phyloP scores from a whole-genome alignment of 352 stramenopile genomes.

The Phytophthora citricola region DNA sequence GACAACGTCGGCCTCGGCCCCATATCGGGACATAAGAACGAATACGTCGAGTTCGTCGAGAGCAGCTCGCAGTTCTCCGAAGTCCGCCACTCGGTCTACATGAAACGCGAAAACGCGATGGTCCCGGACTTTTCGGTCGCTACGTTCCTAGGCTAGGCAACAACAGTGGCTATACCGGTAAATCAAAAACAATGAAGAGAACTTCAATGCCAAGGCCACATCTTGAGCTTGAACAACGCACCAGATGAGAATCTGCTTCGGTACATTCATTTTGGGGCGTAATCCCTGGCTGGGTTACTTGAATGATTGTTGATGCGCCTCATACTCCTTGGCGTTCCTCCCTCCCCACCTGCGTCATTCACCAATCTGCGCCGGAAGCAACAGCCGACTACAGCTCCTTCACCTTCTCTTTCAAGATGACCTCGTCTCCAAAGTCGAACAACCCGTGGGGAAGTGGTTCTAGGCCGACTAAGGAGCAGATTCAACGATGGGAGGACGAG shows the following conservation, averaged over 20 bases:
- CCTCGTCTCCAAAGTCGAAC: conserved; percentile 7
- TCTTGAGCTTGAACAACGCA: background rate
- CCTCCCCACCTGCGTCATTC: background rate
- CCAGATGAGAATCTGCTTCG: background rate
- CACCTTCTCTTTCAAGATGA: conserved; percentile 4
- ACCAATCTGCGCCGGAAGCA: conserved; percentile 13
- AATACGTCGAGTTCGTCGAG: conserved; percentile 51
- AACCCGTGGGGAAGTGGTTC: conserved; percentile 22
- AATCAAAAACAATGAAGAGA: too few relatives aligned
- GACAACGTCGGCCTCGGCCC: conserved; percentile 44
- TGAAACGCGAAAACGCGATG: conserved; percentile 10
- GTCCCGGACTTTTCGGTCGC: conserved; percentile 33
- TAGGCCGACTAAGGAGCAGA: conserved; percentile 20
- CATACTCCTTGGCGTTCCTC: background rate
- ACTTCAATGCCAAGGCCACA: too few relatives aligned
- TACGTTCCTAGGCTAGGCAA: conserved; percentile 26
- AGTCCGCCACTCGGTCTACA: conserved; percentile 21
- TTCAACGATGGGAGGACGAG: conserved; percentile 16
- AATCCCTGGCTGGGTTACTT: background rate
- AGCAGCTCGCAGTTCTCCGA: conserved; percentile 42
- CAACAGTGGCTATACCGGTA: too few relatives aligned
- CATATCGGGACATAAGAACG: conserved; percentile 19
- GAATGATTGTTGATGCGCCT: background rate
- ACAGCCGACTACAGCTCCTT: background rate
- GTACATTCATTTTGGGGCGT: background rate